A percentile compares a stretch with the other conserved stretches of the same genome.
Evolutionary conservation across 345 rosid genomes (phyloP).

Genomic region (Triadica sebifera): DNA sequence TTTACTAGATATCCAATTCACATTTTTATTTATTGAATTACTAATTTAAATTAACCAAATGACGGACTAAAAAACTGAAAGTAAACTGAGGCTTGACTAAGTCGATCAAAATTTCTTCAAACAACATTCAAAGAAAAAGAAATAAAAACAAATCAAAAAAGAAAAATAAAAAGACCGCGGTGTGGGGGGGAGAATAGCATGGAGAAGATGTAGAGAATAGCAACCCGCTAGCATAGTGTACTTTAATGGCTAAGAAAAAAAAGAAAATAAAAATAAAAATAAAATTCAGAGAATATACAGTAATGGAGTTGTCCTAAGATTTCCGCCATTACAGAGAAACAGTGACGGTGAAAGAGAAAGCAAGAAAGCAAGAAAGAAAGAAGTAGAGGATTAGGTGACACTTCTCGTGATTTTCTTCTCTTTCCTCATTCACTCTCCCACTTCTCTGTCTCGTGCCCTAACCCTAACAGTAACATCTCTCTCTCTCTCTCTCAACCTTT

Average conservation of each 20-base stretch:
- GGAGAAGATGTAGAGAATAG: background rate
- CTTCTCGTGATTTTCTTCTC: conserved; percentile 43
- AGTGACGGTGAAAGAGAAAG: background rate
- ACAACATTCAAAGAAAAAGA: too few relatives aligned
- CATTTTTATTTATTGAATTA: too few relatives aligned
- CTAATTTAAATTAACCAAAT: too few relatives aligned
- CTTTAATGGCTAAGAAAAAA: background rate
- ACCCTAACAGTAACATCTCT: conserved; percentile 10
- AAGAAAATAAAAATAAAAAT: background rate
- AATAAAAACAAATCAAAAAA: too few relatives aligned
- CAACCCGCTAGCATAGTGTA: background rate
- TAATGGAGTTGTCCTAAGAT: background rate
- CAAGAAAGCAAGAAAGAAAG: too few relatives aligned
- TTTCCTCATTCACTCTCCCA: conserved; percentile 39
- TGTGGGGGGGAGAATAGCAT: background rate
- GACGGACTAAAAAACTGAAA: too few relatives aligned
- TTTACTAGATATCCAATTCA: too few relatives aligned
- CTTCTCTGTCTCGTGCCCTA: conserved; percentile 38
- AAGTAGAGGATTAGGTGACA: background rate
- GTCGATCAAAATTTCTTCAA: background rate
- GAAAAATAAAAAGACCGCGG: too few relatives aligned
- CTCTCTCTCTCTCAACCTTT: conserved; percentile 9
- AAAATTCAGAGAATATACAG: background rate
- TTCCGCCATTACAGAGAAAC: conserved; percentile 38
- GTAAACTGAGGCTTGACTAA: too few relatives aligned